phyloP scores from a whole-genome alignment of 352 stramenopile species.

The Elongisporangium senticosum region DNA sequence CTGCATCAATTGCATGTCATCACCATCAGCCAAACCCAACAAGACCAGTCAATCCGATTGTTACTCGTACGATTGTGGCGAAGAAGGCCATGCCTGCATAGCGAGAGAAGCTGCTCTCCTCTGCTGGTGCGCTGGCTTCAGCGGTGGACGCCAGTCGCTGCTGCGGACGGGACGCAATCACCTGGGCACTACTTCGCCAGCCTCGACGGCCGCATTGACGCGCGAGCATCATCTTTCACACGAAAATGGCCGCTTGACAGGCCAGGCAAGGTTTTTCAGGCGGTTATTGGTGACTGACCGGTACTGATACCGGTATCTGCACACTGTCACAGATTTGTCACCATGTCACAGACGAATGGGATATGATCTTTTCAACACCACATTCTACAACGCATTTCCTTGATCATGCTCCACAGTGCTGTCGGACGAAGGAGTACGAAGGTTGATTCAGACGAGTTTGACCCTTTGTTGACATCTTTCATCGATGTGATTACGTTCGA shows the following conservation, averaged over 20 bases:
- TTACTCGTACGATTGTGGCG: conserved; percentile 55
- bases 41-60: not conserved
- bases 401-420: too few species aligned
- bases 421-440: too few species aligned
- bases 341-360: too few species aligned
- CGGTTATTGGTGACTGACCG: not conserved
- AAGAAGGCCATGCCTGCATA: conserved; percentile 85
- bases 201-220: conserved; percentile 4
- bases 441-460: too few species aligned
- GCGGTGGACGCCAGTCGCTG: conserved; percentile 8
- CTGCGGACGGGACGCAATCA: not conserved
- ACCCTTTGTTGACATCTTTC: too few species aligned
- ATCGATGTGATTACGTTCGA: too few species aligned
- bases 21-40: not conserved
- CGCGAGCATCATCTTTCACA: conserved; percentile 7
- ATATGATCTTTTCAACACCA: too few species aligned
- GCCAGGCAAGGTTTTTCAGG: too few species aligned
- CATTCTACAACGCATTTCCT: too few species aligned
- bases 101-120: conserved; percentile 69
- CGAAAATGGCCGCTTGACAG: not conserved
- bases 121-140: conserved; percentile 5
- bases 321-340: not conserved
- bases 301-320: not conserved
- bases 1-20: conserved; percentile 16
- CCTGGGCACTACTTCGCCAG: not conserved